phyloP scores from a whole-genome alignment of 2,329 filamentous ascomycete species.

The Epichloe gansuensis region DNA sequence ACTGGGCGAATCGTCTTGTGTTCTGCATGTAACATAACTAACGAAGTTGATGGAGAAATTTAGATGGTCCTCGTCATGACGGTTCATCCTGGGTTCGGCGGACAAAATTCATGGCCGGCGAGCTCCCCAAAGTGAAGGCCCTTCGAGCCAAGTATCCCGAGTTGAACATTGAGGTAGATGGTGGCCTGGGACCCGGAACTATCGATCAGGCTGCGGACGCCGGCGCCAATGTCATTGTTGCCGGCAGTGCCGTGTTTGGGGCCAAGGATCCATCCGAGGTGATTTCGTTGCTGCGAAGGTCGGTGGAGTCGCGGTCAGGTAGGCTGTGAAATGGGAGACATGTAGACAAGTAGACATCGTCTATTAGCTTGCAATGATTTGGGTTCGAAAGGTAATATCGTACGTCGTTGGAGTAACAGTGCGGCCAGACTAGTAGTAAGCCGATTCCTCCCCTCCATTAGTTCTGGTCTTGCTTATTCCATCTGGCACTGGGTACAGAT shows the following conservation, averaged over 20 bases:
- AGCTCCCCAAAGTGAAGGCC: slow-evolving; percentile 84
- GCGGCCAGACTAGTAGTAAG: too few species aligned
- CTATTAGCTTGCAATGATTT: too few species aligned
- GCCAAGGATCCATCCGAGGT: slow-evolving; percentile 80
- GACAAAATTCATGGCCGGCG: slow-evolving; percentile 94
- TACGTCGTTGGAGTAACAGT: too few species aligned
- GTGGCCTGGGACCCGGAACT: slow-evolving; percentile 75
- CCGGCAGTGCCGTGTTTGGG: slow-evolving; percentile 90
- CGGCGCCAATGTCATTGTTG: slow-evolving; percentile 95
- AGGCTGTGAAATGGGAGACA: slow-evolving; percentile 22
- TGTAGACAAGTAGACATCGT: background rate
- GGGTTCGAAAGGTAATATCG: too few species aligned
- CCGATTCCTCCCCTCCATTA: too few species aligned
- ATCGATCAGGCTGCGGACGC: slow-evolving; percentile 92
- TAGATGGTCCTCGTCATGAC: slow-evolving; percentile 99
- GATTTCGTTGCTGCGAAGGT: slow-evolving; percentile 66
- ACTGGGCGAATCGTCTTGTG: too few species aligned
- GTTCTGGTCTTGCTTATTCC: too few species aligned
- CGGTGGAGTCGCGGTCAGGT: slow-evolving; percentile 52
- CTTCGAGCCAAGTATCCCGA: slow-evolving; percentile 77
- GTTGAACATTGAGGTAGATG: slow-evolving; percentile 95
- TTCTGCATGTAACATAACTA: too few species aligned
- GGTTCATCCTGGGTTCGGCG: slow-evolving; percentile 91
- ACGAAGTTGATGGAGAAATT: background rate
- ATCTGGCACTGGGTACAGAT: too few species aligned